Conservation (phyloP, 1,139 yeast species). For the Pichia sp. region DNA sequence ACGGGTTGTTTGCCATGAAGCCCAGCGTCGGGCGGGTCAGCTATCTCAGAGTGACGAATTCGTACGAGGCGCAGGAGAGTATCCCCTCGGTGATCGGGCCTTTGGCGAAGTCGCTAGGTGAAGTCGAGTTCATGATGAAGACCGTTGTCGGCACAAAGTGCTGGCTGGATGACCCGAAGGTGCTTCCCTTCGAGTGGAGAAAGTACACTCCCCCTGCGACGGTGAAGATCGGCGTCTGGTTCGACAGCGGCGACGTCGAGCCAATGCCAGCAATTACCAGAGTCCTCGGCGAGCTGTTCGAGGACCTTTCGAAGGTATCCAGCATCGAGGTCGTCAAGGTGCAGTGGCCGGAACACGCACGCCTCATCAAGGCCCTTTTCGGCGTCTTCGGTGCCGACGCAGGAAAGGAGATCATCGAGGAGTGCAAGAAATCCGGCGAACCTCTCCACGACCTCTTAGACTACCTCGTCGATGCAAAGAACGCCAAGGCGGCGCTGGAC, state of each 20-base stretch:
- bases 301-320: slow-evolving; percentile 28
- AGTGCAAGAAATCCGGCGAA: slow-evolving; percentile 41
- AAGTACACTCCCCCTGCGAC: slow-evolving; percentile 29
- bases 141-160: slow-evolving; percentile 49
- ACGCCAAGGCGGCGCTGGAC: slow-evolving; percentile 30
- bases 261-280: slow-evolving; percentile 51
- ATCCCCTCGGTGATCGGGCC: slow-evolving; percentile 57
- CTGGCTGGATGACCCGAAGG: slow-evolving; percentile 51
- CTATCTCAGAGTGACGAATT: slow-evolving; percentile 47
- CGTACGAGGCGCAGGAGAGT: slow-evolving; percentile 55
- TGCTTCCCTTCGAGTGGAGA: slow-evolving; percentile 48
- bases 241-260: slow-evolving; percentile 33
- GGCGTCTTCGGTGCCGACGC: slow-evolving; percentile 45
- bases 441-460: slow-evolving; percentile 31
- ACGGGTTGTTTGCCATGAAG: slow-evolving; percentile 52
- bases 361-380: slow-evolving; percentile 26
- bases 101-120: slow-evolving; percentile 55
- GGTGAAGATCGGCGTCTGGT: slow-evolving; percentile 33
- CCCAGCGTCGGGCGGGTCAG: slow-evolving; percentile 51
- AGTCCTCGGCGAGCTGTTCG: slow-evolving; percentile 35
- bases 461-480: slow-evolving; percentile 9
- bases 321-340: slow-evolving; percentile 45
- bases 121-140: slow-evolving; percentile 60
- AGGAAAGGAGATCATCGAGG: slow-evolving; percentile 36
- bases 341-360: slow-evolving; percentile 38